Conservation (phyloP, 2,329 filamentous ascomycete genomes). For the Dothiorella sarmentorum region DNA sequence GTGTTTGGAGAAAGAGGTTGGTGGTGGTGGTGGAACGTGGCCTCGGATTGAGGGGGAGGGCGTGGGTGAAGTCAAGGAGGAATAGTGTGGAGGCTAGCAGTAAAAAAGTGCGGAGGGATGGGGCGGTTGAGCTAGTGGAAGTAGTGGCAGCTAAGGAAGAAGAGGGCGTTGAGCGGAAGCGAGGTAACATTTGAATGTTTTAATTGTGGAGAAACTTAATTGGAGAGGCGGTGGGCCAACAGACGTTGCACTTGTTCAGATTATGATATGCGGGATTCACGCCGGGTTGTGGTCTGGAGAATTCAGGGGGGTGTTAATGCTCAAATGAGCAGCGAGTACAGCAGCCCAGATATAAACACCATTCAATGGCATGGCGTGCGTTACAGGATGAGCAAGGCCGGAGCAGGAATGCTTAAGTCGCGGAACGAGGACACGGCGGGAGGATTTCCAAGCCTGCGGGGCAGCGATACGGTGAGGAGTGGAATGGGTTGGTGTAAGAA, state of each 20-base stretch:
- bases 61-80: neutral
- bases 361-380: neutral
- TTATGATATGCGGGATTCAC: constrained; percentile 15
- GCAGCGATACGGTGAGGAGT: neutral
- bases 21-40: neutral
- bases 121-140: neutral
- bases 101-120: neutral
- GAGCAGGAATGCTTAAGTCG: constrained; percentile 3
- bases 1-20: no score
- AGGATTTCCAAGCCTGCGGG: neutral
- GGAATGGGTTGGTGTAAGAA: no score
- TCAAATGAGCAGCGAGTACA: neutral
- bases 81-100: no score
- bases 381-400: neutral
- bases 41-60: neutral
- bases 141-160: neutral
- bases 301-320: constrained; percentile 9
- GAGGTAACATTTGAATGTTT: constrained; percentile 5
- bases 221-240: constrained; percentile 4
- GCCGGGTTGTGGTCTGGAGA: constrained; percentile 4
- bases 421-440: no score
- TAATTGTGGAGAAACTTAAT: constrained; percentile 12
- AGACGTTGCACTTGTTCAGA: constrained; percentile 7
- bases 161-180: neutral
- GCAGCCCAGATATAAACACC: constrained; percentile 1